A percentile compares a stretch with the other conserved stretches of the same genome.
Conservation (phyloP, 2,329 filamentous ascomycete species). For the Exophiala sideris region DNA sequence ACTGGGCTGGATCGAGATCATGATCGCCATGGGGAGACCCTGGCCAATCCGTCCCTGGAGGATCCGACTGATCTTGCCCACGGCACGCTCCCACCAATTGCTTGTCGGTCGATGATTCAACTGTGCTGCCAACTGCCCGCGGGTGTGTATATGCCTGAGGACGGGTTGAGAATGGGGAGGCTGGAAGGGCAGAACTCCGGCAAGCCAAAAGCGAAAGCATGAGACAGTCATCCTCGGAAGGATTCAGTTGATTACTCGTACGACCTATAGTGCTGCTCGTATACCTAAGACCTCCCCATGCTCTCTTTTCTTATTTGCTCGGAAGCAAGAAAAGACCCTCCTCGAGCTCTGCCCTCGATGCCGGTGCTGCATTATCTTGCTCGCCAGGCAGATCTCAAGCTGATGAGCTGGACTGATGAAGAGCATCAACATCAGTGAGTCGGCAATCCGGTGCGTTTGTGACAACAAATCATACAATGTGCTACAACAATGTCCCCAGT, state of each 20-base stretch:
- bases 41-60: constrained; percentile 1
- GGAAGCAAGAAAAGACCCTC: constrained; percentile 2
- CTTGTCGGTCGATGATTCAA: neutral
- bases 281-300: too few species aligned
- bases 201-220: neutral
- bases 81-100: constrained; percentile 6
- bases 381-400: constrained; percentile 9
- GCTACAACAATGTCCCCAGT: constrained; percentile 4
- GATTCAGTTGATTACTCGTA: constrained; percentile 9
- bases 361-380: constrained; percentile 4
- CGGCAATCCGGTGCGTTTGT: constrained; percentile 10
- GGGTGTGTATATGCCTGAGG: constrained; percentile 9
- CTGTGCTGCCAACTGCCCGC: constrained; percentile 18
- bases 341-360: constrained; percentile 5
- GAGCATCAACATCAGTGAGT: neutral
- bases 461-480: constrained; percentile 14
- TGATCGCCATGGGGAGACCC: constrained; percentile 4
- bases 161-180: constrained; percentile 6
- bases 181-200: neutral
- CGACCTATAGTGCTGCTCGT: constrained; percentile 4
- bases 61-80: constrained; percentile 10
- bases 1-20: constrained; percentile 16
- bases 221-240: constrained; percentile 1
- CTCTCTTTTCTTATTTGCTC: constrained; percentile 9
- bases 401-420: constrained; percentile 2